phyloP scores from a whole-genome alignment of 2,329 filamentous ascomycete genomes.

The Arthrobotrys entomopaga region DNA sequence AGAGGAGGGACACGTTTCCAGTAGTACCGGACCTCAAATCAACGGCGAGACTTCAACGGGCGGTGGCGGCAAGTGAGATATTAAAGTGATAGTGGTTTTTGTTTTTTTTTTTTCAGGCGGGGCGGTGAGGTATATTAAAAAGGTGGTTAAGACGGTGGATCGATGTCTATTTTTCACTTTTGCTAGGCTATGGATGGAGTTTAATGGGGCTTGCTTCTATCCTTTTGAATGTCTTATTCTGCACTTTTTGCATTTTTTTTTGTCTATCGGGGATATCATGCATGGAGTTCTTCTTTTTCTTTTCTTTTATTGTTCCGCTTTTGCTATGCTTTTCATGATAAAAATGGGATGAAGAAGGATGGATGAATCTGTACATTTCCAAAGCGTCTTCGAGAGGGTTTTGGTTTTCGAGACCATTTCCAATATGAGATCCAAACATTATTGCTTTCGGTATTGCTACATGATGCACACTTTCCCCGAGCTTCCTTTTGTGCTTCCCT shows the following conservation, averaged over 20 bases:
- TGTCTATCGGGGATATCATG: slow-evolving; percentile 53
- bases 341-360: slow-evolving; percentile 21
- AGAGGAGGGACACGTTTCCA: slow-evolving; percentile 37
- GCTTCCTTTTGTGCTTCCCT: background rate
- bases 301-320: slow-evolving; percentile 13
- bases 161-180: background rate
- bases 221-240: slow-evolving; percentile 1
- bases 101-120: slow-evolving; percentile 1
- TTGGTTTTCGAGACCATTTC: too few species aligned
- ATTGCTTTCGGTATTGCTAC: slow-evolving; percentile 1
- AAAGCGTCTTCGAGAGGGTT: too few species aligned
- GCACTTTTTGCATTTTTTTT: slow-evolving; percentile 13
- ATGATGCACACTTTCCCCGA: slow-evolving; percentile 8
- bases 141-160: too few species aligned
- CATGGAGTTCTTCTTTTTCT: slow-evolving; percentile 6
- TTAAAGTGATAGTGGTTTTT: too few species aligned
- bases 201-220: background rate
- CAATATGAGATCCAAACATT: slow-evolving; percentile 31
- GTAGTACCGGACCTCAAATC: slow-evolving; percentile 50
- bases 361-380: slow-evolving; percentile 46
- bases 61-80: background rate
- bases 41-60: slow-evolving; percentile 39
- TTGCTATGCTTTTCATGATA: slow-evolving; percentile 29
- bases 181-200: background rate
- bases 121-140: background rate